Evolutionary conservation across 2,329 filamentous ascomycete genomes (phyloP).

Genomic region (Diplodia scrobiculata): DNA sequence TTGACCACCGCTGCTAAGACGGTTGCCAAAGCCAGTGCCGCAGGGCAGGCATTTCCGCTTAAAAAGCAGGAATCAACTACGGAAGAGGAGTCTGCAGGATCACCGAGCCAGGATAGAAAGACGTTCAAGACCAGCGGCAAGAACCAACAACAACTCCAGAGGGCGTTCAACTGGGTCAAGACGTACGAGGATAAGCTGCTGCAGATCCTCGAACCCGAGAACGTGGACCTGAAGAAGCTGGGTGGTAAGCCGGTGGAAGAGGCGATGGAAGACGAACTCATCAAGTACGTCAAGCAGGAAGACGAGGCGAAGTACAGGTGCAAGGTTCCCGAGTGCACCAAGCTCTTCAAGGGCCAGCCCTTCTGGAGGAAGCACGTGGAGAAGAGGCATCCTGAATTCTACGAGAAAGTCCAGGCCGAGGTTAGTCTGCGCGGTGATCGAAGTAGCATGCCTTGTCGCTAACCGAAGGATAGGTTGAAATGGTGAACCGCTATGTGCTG

Average conservation of each 20-base stretch:
- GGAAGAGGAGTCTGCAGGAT: constrained; percentile 64
- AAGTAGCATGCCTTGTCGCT: constrained; percentile 9
- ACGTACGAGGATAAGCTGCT: constrained; percentile 96
- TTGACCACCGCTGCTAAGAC: constrained; percentile 80
- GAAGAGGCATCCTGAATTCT: constrained; percentile 90
- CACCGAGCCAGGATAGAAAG: constrained; percentile 72
- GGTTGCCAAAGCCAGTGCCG: constrained; percentile 81
- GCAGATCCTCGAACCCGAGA: constrained; percentile 88
- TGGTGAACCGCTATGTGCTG: constrained; percentile 92
- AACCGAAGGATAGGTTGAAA: constrained; percentile 64
- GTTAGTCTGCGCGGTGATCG: constrained; percentile 57
- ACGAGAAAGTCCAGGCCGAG: constrained; percentile 76
- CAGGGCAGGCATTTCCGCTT: constrained; percentile 78
- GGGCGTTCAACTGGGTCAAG: constrained; percentile 98
- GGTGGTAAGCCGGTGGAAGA: constrained; percentile 87
- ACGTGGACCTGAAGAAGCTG: constrained; percentile 83
- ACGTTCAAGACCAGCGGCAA: constrained; percentile 68
- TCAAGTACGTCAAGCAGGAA: constrained; percentile 91
- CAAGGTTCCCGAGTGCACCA: constrained; percentile 92
- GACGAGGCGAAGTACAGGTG: constrained; percentile 97
- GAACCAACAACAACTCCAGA: constrained; percentile 85
- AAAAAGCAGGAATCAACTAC: constrained; percentile 71
- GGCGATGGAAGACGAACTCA: constrained; percentile 79
- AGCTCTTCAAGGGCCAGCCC: constrained; percentile 93
- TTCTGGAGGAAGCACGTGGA: constrained; percentile 99